Evolutionary conservation across 345 rosid species (phyloP), one percentile per base, ranked within the genome.

Genomic region (Linum tenue): DNA sequence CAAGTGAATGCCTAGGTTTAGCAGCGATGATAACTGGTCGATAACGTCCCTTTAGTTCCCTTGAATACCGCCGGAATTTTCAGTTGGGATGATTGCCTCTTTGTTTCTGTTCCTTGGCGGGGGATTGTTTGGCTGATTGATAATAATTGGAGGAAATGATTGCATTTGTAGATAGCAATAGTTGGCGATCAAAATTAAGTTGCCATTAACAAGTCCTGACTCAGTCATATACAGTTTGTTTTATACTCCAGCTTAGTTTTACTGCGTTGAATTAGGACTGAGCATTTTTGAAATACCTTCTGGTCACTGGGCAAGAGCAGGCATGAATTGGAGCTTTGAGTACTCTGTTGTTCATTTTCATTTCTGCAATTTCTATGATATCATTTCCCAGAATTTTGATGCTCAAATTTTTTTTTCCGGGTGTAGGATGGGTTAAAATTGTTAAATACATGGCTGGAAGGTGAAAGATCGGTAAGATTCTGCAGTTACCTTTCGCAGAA

Each of bases 351-450:
- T 22, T 22, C 31, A 22, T 22, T 43, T 43, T 7, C 6, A 43
- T 43, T 7, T 5, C 10, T 43, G 6, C 50, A 5, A 1, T 43
- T 43, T 1, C 50, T 11, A 43, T 43, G 50, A 43, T 4, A 43
- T 43, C 50, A 43, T 43, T 11, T 43, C 50, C 6, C 50, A 11
- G 50, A 4, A 43, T 48, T 48, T 48, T 48, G 12, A 48, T 48
- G 53, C 53, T 48, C 53, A 48, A 48, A 2, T 48, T 3, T 70
- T 64, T 36, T 31, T 51, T 17, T 75, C 17, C 67, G 51, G 61
- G 56, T 67, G 15, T 62, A 92, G 97, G 98, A 92, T 60, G 97
- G 97, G 64, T 57, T 90, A 63, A 92, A 86, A 82, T 75, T 92
- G 69, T 72, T 90, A 80, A 86, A 76, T 70, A 80, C 87, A 4